Base-by-base conservation (phyloP, 1,284 basidiomycete genomes). In the Ustilago xerochloae region DNA sequence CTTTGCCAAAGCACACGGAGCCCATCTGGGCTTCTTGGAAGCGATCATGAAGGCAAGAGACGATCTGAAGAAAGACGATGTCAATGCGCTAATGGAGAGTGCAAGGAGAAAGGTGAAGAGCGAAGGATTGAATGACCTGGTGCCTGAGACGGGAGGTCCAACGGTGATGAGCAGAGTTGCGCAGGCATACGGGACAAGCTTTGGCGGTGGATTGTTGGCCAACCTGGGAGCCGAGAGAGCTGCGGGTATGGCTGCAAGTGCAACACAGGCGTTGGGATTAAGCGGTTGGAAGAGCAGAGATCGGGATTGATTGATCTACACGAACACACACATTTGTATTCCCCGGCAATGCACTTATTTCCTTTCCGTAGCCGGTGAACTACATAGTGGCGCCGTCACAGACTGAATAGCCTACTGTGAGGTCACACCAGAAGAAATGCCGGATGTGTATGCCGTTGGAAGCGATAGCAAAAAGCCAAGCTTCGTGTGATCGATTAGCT, bases 1-100 rank as follows among this genome's bases (percentile, higher is more conserved):
- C 12, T 99, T 99, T 85, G 96, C 95, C n/a, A 93, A 94, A 81
- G 89, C 92, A 16, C 92, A 97, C 84, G 96, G 97, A 3, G 93
- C 96, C 13, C 95, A 96, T 77, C 88, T 98, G 32, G 88, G 89
- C 3, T 99, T 98, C 81, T 91, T 97, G 26, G 95, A 99, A 84
- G 89, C 90, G 4, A 79, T 98, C 48, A 91, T 98, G 89, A 92
- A 91, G 82, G 91, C 92, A 7, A 88, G 97, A 49, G 92, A 92
- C 71, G 95, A 99, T 85, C 87, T 98, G 58, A 95, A 98, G 85
- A 89, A 93, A 36, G 89, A 91, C 1, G 89, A 90, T 12, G 92
- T 92, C n/a, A 91, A 87, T 75, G 93, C 97, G 58, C 91, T 97
- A 51, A 97, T 98, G 92, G 96, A 98, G 32, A 93, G 91, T 62